Conservation (phyloP, 169 alveolate species). For the Plasmodium knowlesi region DNA sequence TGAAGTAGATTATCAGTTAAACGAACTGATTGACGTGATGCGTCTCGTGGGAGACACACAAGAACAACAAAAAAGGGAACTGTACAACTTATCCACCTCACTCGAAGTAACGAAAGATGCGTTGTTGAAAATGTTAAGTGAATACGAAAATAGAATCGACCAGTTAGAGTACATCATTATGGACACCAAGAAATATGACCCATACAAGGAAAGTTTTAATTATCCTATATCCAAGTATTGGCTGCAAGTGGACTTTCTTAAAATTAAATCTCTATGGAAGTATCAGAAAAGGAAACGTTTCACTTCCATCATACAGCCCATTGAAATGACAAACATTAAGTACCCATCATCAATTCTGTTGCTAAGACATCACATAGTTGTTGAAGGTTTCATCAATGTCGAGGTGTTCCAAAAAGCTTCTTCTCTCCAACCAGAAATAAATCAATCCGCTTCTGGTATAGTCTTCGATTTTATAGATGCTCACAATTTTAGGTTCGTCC, state of each 20-base stretch:
- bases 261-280: conserved; percentile 42
- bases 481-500: conserved; percentile 41
- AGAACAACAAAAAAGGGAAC: conserved; percentile 1
- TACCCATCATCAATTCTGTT: conserved; percentile 36
- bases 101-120: conserved; percentile 60
- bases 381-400: conserved; percentile 49
- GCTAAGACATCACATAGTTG: conserved; percentile 45
- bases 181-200: conserved; percentile 68
- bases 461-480: conserved; percentile 43
- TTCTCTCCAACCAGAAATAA: not conserved
- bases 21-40: conserved; percentile 23
- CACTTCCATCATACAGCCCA: conserved; percentile 26
- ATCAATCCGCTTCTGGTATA: conserved; percentile 53
- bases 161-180: conserved; percentile 56
- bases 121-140: conserved; percentile 60
- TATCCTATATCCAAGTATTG: conserved; percentile 69
- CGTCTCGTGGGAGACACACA: conserved; percentile 51
- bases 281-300: conserved; percentile 39
- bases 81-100: conserved; percentile 12
- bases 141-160: conserved; percentile 72
- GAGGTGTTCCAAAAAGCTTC: conserved; percentile 30
- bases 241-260: conserved; percentile 58
- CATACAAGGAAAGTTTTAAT: conserved; percentile 55
- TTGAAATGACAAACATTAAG: conserved; percentile 8
- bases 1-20: conserved; percentile 29